Conservation (phyloP, 257 asterid species). For the Nyctanthes arbortristis region DNA sequence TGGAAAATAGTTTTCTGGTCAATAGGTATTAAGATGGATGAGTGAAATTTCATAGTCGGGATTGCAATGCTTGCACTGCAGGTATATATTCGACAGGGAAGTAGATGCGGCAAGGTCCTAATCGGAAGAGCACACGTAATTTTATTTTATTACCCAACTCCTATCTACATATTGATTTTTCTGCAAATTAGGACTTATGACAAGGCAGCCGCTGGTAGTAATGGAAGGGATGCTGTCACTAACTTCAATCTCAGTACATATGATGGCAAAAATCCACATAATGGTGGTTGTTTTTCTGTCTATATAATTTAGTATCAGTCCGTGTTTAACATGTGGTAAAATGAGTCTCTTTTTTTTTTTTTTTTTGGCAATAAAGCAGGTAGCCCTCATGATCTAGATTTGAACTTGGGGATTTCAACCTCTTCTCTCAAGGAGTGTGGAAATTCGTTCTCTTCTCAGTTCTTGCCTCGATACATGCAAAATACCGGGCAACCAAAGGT, state of each 20-base stretch:
- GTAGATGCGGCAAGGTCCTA: slow-evolving; percentile 51
- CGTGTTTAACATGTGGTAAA: background rate
- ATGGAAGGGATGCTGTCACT: slow-evolving; percentile 69
- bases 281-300: slow-evolving; percentile 32
- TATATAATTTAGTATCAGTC: background rate
- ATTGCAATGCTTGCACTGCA: slow-evolving; percentile 33
- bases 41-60: slow-evolving; percentile 27
- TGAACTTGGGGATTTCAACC: slow-evolving; percentile 68
- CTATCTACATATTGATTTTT: slow-evolving; percentile 31
- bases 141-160: slow-evolving; percentile 41
- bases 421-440: slow-evolving; percentile 45
- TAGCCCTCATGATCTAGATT: slow-evolving; percentile 52
- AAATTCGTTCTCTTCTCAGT: slow-evolving; percentile 31
- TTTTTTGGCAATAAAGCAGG: slow-evolving; percentile 41
- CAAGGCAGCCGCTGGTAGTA: slow-evolving; percentile 66
- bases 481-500: slow-evolving; percentile 43
- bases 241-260: slow-evolving; percentile 62
- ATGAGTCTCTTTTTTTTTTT: slow-evolving; percentile 7
- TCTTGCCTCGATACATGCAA: slow-evolving; percentile 47
- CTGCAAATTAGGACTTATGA: slow-evolving; percentile 69
- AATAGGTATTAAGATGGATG: background rate
- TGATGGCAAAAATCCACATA: slow-evolving; percentile 35
- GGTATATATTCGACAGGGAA: slow-evolving; percentile 46
- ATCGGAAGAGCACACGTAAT: too few relatives aligned
- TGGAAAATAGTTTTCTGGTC: background rate